A percentile compares a stretch with the other conserved stretches of the same genome.
phyloP scores from a whole-genome alignment of 2,329 filamentous ascomycete genomes.

The Ascochyta clinopodiicola region DNA sequence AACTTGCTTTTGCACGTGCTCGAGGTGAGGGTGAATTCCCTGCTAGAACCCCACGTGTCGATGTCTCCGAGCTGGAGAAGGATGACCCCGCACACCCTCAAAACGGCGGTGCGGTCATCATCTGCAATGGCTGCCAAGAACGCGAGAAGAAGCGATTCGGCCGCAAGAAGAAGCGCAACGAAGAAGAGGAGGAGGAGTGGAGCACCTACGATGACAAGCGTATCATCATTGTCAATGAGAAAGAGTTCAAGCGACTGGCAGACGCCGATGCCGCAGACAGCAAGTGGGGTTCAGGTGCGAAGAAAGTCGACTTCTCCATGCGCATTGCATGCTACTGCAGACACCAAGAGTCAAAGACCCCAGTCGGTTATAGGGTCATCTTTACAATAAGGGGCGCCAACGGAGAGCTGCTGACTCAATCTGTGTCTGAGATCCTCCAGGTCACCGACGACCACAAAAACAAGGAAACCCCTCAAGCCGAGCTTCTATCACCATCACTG shows the following conservation, averaged over 20 bases:
- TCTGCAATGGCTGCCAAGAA: slow-evolving; percentile 89
- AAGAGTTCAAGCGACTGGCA: slow-evolving; percentile 46
- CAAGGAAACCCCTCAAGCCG: slow-evolving; percentile 36
- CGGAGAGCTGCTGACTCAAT: slow-evolving; percentile 80
- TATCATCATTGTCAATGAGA: slow-evolving; percentile 51
- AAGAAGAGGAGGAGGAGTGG: slow-evolving; percentile 87
- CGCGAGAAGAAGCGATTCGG: slow-evolving; percentile 90
- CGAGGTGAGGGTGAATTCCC: slow-evolving; percentile 51
- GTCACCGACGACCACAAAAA: slow-evolving; percentile 98
- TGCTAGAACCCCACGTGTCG: slow-evolving; percentile 44
- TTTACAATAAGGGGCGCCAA: slow-evolving; percentile 89
- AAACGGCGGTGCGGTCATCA: slow-evolving; percentile 92
- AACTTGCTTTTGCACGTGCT: slow-evolving; percentile 71
- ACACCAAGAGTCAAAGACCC: slow-evolving; percentile 88
- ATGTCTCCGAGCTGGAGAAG: slow-evolving; percentile 55
- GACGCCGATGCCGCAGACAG: slow-evolving; percentile 29
- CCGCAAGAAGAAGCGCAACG: slow-evolving; percentile 89
- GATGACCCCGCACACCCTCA: slow-evolving; percentile 75
- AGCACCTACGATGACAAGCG: slow-evolving; percentile 57
- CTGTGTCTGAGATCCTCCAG: slow-evolving; percentile 80
- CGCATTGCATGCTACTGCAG: slow-evolving; percentile 96
- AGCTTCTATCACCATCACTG: slow-evolving; percentile 28
- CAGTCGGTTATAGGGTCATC: slow-evolving; percentile 81
- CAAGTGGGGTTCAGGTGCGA: slow-evolving; percentile 52
- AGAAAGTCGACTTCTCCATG: slow-evolving; percentile 88